Conservation (phyloP, 108 stramenopile species). For the Cyclotella atomus region DNA sequence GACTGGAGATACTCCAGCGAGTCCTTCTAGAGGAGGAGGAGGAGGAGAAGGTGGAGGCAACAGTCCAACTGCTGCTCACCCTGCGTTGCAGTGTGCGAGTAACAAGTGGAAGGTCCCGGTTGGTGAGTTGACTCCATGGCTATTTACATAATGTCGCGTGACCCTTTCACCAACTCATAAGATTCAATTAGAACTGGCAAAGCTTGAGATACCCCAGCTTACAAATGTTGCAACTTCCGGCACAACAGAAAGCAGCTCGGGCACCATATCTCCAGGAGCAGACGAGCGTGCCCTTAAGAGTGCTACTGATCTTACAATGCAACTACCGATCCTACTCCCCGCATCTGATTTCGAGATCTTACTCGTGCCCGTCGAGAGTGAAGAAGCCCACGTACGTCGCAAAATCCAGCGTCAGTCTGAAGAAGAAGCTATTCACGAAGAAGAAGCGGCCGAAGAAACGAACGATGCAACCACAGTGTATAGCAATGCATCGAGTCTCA, state of each 20-base stretch:
- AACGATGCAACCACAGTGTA: conserved; percentile 35
- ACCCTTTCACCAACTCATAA: too few relatives aligned
- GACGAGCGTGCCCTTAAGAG: conserved; percentile 70
- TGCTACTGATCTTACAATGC: conserved; percentile 59
- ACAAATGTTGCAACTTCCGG: conserved; percentile 26
- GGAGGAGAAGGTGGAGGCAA: conserved; percentile 32
- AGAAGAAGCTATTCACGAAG: conserved; percentile 40
- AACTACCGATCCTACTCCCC: conserved; percentile 72
- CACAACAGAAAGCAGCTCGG: conserved; percentile 23
- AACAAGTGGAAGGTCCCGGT: conserved; percentile 91
- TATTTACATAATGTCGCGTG: neutral
- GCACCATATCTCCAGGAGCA: conserved; percentile 53
- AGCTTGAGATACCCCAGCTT: conserved; percentile 76
- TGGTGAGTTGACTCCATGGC: conserved; percentile 21
- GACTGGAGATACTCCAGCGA: conserved; percentile 29
- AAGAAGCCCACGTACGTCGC: conserved; percentile 60
- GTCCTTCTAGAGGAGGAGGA: conserved; percentile 36
- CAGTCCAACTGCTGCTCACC: conserved; percentile 48
- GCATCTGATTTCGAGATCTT: conserved; percentile 79
- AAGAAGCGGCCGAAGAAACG: conserved; percentile 27
- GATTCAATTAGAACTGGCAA: conserved; percentile 55
- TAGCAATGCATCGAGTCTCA: conserved; percentile 37
- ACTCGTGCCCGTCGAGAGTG: conserved; percentile 75
- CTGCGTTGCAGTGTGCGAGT: conserved; percentile 85
- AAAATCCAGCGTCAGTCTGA: conserved; percentile 45